Evolutionary conservation across 345 rosid genomes (phyloP), one percentile per base, ranked within the genome.

Genomic region (Chamaenerion angustifolium): DNA sequence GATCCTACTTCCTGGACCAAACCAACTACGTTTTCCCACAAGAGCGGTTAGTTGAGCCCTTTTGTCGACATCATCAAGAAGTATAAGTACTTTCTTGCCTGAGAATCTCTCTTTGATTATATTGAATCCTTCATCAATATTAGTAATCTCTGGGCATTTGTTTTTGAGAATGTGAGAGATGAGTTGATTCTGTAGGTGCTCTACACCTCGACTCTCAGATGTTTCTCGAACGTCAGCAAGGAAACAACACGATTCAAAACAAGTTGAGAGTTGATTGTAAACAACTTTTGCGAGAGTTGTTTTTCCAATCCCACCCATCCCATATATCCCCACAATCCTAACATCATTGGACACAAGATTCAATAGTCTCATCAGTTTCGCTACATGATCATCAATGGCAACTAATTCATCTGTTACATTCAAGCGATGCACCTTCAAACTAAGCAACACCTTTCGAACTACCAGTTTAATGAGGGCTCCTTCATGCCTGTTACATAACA

Each of bases 301-400:
- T 42, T 71, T 71, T 4, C 76, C 72, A 0, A 71, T 61, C 10
- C 70, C 70, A 9, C 72, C 72, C 63, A 68, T 60, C 3, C 73
- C 76, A 47, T 63, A 58, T 11, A 68, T 55, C 21, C 54, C 63
- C 16, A 59, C 17, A n/a, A 50, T 57, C 19, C 58, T 52, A 17
- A 52, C 25, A 15, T 61, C 48, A 27, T 19, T 42, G 31, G 49
- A 57, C 11, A 7, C 54, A 12, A 53, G 21, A 46, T 56, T 47
- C 21, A 58, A 17, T 17, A 64, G 23, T 11, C 52, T 44, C 57
- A 46, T 45, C 12, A 60, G 41, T 13, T 12, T 40, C 4, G 41
- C 46, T 21, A 60, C 58, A 2, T 52, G 58, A 41, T 60, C 57
- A 23, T 52, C 57, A 0, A 60, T 52, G 0, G 57, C 64, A 13